Base-by-base conservation (phyloP, 306 rosid genomes). In the Trifolium subterraneum region DNA sequence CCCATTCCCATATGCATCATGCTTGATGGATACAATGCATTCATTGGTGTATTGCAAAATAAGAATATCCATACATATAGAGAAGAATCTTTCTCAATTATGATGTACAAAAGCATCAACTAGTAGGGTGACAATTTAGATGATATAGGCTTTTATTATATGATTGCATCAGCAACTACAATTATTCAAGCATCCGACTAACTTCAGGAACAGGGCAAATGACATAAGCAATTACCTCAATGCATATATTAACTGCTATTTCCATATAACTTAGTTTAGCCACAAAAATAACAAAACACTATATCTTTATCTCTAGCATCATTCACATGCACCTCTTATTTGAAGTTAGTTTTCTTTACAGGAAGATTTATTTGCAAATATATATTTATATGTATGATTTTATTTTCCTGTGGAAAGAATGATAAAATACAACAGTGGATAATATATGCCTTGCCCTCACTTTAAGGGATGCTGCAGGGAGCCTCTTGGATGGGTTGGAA, bases 131-230 rank as follows among this genome's bases (percentile, higher is more conserved):
- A 64, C 70, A 67, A 77, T 42, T 56, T 77, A 66, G 72, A 73
- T 29, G 70, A 63, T 31, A 48, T 70, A 79, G 78, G 55, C 68
- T 64, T 62, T 64, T 62, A 71, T 64, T 62, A 71, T 67, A 75
- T n/a, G 55, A 73, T 47, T 80, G 72, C 87, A 61, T 73, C 74
- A 39, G 64, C 82, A 79, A 64, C 71, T 22, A 65, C 1, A 41
- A 67, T 67, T 22, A 77, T 51, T 63, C 2, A 22, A 71, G 63
- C 76, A 68, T 63, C 39, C 6, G 7, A 15, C 52, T 51, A 74
- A 80, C 69, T 61, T 23, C 7, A 63, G 18, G 50, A 39, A 64
- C 73, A 71, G 16, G 41, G 14, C 62, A 55, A 54, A 36, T 58
- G 82, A 66, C 63, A 72, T 72, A 61, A 42, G 82, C 82, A 31